These are phyloP conservation scores for Rhododendron griersonianum DNA, from an alignment of 148 eudicot species.

Conservation along the genomic window DNA sequence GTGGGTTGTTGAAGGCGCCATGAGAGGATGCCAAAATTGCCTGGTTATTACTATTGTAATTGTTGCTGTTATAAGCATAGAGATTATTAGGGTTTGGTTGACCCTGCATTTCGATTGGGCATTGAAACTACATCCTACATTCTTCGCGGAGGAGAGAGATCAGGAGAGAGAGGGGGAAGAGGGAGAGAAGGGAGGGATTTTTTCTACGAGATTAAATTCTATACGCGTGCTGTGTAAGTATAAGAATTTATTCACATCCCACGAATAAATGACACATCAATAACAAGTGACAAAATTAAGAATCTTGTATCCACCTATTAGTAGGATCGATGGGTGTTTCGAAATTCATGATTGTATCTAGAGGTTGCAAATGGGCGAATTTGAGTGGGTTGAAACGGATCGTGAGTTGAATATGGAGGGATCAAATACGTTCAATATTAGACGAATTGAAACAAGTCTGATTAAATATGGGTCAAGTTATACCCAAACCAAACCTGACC, in stretches of 20 bases:
- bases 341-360: too few species aligned
- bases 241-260: background rate
- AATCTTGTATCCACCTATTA: too few species aligned
- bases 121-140: background rate
- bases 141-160: too few species aligned
- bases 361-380: too few species aligned
- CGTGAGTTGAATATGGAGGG: accelerated
- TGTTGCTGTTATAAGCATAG: background rate
- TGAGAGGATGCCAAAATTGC: background rate
- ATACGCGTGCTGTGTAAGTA: background rate
- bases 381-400: too few species aligned
- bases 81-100: background rate
- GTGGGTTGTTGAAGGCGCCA: background rate
- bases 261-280: background rate
- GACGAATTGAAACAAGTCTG: too few species aligned
- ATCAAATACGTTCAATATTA: too few species aligned
- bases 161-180: too few species aligned
- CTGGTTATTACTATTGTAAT: background rate
- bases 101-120: background rate
- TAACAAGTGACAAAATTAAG: too few species aligned
- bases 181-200: background rate
- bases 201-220: background rate
- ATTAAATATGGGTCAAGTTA: too few species aligned
- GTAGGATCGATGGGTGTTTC: too few species aligned
- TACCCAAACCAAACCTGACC: too few species aligned